Evolutionary conservation across 192 early-diverging fungal genomes (phyloP).

Genomic region (Dimargaris cristalligena): DNA sequence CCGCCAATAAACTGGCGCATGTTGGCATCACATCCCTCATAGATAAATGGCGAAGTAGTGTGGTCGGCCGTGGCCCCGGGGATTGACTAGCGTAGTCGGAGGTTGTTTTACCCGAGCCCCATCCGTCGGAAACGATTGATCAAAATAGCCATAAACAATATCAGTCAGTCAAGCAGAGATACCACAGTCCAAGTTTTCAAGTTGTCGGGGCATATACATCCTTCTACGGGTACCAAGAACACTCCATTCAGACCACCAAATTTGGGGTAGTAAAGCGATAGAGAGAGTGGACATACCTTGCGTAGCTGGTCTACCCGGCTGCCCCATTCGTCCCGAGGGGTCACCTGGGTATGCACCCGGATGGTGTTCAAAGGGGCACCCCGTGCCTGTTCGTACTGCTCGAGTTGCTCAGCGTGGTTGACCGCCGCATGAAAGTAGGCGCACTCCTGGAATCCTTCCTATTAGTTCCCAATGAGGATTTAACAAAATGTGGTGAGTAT

Average conservation of each 20-base stretch:
- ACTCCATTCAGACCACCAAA: not conserved
- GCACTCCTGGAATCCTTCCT: constrained; percentile 29
- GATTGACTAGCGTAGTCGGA: not conserved
- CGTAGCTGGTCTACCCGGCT: constrained; percentile 16
- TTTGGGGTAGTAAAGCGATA: not conserved
- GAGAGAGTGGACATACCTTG: not conserved
- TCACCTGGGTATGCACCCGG: not conserved
- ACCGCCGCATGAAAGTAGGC: constrained; percentile 23
- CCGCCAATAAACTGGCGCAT: constrained; percentile 23
- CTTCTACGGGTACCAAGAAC: not conserved
- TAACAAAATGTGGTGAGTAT: not conserved
- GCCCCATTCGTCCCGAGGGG: constrained; percentile 12
- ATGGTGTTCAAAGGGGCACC: not conserved
- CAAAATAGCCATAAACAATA: constrained; percentile 3
- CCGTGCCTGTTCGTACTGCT: too few relatives aligned
- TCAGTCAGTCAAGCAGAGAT: not conserved
- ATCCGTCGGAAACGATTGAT: constrained; percentile 11
- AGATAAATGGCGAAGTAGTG: constrained; percentile 29
- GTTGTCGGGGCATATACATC: not conserved
- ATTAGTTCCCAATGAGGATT: not conserved
- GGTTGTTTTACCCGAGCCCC: constrained; percentile 13
- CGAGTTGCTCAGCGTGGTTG: constrained; percentile 17
- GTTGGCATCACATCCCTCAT: constrained; percentile 23
- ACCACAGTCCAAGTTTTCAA: not conserved
- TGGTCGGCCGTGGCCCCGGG: constrained; percentile 12